These are phyloP conservation scores for Sideroxylon spinosum DNA, from an alignment of 179 eudicot species.

Conservation along the genomic window DNA sequence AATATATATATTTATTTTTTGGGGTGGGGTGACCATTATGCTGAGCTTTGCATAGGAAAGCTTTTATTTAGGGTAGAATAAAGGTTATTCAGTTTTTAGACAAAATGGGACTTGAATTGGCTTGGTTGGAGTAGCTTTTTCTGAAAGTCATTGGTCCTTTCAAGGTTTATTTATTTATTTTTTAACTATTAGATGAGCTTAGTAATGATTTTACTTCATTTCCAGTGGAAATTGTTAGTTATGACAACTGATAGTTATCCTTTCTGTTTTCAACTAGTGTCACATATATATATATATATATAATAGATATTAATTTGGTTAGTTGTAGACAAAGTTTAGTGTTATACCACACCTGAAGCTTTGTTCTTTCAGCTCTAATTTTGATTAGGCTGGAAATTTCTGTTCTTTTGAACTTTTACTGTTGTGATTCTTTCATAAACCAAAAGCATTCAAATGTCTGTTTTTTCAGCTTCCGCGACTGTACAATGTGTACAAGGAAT, in stretches of 20 bases:
- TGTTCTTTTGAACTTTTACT: neutral
- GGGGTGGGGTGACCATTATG: neutral
- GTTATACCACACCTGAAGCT: neutral
- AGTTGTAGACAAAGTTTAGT: neutral
- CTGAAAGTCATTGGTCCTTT: too few relatives aligned
- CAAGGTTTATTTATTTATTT: too few relatives aligned
- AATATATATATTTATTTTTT: neutral
- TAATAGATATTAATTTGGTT: neutral
- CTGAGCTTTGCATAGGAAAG: neutral
- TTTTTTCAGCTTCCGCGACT: constrained; percentile 82
- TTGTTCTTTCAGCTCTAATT: neutral
- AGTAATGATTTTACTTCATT: too few relatives aligned
- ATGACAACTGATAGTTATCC: neutral
- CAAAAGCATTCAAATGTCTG: constrained; percentile 7
- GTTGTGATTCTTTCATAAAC: constrained; percentile 1
- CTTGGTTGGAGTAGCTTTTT: too few relatives aligned
- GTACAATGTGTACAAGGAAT: constrained; percentile 95
- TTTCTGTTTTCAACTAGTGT: neutral
- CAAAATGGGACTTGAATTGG: too few relatives aligned
- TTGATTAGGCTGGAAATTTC: neutral
- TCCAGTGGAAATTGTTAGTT: neutral
- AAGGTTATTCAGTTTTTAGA: neutral
- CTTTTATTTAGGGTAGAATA: neutral
- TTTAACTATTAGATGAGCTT: too few relatives aligned
- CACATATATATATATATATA: neutral